Conservation (phyloP, 306 rosid genomes). For the Lathyrus aphaca region DNA sequence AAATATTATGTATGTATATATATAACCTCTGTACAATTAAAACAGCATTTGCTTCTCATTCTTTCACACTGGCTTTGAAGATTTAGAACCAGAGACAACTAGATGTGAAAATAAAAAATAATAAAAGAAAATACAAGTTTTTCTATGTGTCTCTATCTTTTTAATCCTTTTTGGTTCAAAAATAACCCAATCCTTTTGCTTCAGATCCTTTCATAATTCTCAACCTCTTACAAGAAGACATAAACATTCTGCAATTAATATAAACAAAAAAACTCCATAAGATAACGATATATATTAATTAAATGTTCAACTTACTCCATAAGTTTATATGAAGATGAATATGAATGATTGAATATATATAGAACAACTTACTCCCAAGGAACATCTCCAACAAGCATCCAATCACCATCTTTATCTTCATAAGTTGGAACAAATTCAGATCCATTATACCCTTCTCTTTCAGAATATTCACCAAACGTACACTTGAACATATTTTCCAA, state of each 20-base stretch:
- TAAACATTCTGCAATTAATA: constrained; percentile 60
- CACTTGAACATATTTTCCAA: constrained; percentile 74
- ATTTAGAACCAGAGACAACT: constrained; percentile 16
- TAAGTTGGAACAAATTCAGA: constrained; percentile 76
- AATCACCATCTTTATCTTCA: constrained; percentile 91
- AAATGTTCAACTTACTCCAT: no score
- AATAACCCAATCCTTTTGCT: constrained; percentile 61
- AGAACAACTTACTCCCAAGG: constrained; percentile 73
- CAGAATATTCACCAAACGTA: constrained; percentile 73
- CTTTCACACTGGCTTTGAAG: neutral
- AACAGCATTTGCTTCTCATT: constrained; percentile 9
- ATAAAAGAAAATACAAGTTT: constrained; percentile 7
- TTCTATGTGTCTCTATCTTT: constrained; percentile 22
- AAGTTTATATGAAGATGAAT: neutral
- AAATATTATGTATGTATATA: constrained; percentile 26
- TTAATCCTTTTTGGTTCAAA: constrained; percentile 33
- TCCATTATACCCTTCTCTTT: constrained; percentile 72
- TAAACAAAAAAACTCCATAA: constrained; percentile 7
- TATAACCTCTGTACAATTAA: constrained; percentile 39
- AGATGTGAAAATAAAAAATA: constrained; percentile 3
- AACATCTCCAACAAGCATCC: constrained; percentile 97
- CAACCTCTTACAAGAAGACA: constrained; percentile 61
- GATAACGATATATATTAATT: neutral
- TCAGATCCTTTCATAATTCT: constrained; percentile 69
- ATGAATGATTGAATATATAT: neutral